Conservation (phyloP, 139 green algal species). For the Bryopsis sp. region DNA sequence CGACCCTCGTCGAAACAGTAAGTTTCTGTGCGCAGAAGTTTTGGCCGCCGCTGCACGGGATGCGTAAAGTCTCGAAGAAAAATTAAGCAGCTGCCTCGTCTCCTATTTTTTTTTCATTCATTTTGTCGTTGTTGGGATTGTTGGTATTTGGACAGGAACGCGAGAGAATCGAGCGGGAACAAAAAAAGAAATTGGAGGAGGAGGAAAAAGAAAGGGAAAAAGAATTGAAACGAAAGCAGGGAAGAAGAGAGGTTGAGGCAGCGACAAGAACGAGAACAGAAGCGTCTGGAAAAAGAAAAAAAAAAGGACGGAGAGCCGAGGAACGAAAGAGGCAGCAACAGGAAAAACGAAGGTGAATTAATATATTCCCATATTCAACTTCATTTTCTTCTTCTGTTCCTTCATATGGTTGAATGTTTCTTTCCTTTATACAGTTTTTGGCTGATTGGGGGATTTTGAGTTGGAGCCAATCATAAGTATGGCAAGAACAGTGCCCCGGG, state of each 20-base stretch:
- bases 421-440: too few species aligned
- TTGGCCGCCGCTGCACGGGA: too few species aligned
- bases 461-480: too few species aligned
- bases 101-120: too few species aligned
- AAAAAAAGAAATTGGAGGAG: slow-evolving; percentile 2
- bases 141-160: slow-evolving; percentile 10
- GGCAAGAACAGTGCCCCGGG: too few species aligned
- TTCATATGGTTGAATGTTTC: too few species aligned
- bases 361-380: not conserved
- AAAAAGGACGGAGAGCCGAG: slow-evolving; percentile 9
- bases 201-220: slow-evolving; percentile 3
- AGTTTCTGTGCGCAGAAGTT: too few species aligned
- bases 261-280: slow-evolving; percentile 13
- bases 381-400: not conserved
- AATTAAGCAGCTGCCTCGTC: too few species aligned
- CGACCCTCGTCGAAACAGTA: too few species aligned
- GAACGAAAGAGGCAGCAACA: slow-evolving; percentile 16
- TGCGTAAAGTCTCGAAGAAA: too few species aligned
- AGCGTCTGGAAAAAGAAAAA: not conserved
- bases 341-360: slow-evolving; percentile 6
- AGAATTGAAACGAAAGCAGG: not conserved
- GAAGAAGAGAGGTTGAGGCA: slow-evolving; percentile 13
- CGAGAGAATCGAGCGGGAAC: slow-evolving; percentile 7
- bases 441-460: too few species aligned
- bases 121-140: too few species aligned